Percentiles rank a stretch among this genome's conserved stretches.
Conservation (phyloP, 1,284 basidiomycete genomes). For the Flammula alnicola region DNA sequence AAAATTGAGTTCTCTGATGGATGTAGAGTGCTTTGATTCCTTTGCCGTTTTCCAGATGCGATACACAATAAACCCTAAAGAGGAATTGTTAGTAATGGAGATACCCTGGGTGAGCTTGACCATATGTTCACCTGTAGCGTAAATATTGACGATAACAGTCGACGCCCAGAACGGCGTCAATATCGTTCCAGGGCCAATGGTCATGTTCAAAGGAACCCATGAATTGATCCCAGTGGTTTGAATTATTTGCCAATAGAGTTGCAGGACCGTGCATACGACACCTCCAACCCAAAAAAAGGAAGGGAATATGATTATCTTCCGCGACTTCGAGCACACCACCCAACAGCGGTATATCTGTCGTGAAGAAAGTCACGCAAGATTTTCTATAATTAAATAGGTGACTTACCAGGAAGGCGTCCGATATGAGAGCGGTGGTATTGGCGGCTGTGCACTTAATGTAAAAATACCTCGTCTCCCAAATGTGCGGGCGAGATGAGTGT, state of each 20-base stretch:
- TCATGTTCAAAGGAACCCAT: conserved; percentile 16
- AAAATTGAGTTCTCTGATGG: conserved; percentile 7
- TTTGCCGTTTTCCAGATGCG: conserved; percentile 5
- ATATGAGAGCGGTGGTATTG: conserved; percentile 10
- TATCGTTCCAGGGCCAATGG: conserved; percentile 16
- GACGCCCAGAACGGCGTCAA: conserved; percentile 20
- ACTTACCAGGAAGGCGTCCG: conserved; percentile 10
- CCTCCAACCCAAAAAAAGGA: conserved; percentile 17
- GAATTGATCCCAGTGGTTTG: conserved; percentile 8
- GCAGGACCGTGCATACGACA: conserved; percentile 9
- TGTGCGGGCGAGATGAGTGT: not conserved
- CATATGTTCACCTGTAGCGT: conserved; percentile 11
- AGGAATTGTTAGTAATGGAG: not conserved
- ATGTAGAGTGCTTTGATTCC: not conserved
- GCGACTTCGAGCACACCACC: conserved; percentile 5
- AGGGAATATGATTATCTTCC: conserved; percentile 6
- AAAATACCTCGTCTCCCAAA: no score
- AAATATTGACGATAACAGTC: conserved; percentile 15
- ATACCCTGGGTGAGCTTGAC: not conserved
- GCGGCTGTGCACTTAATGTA: conserved; percentile 10
- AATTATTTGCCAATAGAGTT: conserved; percentile 15
- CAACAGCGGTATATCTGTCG: conserved; percentile 18
- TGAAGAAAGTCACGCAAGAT: not conserved
- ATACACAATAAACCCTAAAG: conserved; percentile 8
- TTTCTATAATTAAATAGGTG: not conserved